phyloP scores from a whole-genome alignment of 805 yeast species.

The Saturnispora sekii region DNA sequence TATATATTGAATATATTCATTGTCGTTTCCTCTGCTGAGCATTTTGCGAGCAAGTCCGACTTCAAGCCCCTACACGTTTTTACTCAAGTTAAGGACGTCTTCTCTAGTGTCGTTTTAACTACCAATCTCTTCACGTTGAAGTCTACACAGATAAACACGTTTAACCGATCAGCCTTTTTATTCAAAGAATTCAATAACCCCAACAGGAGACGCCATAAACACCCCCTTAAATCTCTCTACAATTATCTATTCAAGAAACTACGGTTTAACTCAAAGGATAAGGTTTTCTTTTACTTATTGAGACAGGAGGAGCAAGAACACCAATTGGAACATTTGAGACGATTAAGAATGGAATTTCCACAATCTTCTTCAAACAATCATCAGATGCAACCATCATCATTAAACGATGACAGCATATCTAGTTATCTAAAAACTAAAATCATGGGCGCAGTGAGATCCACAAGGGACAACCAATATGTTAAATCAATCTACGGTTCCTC shows the following conservation, averaged over 20 bases:
- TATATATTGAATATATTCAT: background rate
- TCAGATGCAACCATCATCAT: background rate
- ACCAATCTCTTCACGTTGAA: too few relatives aligned
- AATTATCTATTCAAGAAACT: constrained; percentile 1
- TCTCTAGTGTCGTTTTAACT: too few relatives aligned
- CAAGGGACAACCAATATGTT: constrained; percentile 40
- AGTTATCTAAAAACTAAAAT: constrained; percentile 30
- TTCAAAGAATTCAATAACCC: too few relatives aligned
- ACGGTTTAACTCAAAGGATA: constrained; percentile 17
- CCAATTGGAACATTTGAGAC: constrained; percentile 10
- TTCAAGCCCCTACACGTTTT: background rate
- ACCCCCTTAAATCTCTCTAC: background rate
- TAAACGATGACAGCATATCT: constrained; percentile 16
- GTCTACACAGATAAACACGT: too few relatives aligned
- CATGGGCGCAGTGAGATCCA: constrained; percentile 38
- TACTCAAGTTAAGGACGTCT: too few relatives aligned
- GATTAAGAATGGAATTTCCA: constrained; percentile 1
- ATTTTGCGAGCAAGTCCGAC: constrained; percentile 22
- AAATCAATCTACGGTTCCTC: constrained; percentile 30
- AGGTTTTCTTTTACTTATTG: constrained; percentile 21
- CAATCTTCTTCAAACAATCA: background rate
- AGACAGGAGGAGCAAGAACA: constrained; percentile 14
- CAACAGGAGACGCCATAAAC: too few relatives aligned
- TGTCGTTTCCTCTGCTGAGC: background rate
- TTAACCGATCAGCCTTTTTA: too few relatives aligned